Evolutionary conservation across 139 green algal genomes (phyloP).

Genomic region (Tetratostichococcus sp.): DNA sequence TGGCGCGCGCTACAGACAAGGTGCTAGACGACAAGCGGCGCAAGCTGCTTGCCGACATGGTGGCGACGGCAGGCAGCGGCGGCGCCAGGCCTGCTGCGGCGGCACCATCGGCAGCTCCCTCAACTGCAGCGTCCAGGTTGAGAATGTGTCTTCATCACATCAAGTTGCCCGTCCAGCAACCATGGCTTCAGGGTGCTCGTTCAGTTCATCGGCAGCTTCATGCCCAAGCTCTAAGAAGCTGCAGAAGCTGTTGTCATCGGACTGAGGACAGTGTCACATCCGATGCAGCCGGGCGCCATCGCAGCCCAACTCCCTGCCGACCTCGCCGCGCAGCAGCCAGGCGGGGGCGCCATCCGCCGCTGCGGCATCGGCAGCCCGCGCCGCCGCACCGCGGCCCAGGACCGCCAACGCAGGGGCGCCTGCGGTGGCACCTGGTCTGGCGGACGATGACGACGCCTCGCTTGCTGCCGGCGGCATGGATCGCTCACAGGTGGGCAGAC

Average conservation of each 20-base stretch:
- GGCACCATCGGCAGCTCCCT: background rate
- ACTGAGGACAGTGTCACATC: too few relatives aligned
- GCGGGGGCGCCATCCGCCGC: conserved; percentile 6
- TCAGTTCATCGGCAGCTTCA: too few relatives aligned
- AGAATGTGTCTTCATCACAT: too few relatives aligned
- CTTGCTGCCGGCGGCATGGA: conserved; percentile 32
- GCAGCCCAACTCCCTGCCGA: background rate
- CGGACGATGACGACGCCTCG: conserved; percentile 29
- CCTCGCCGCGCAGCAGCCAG: background rate
- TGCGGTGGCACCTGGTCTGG: background rate
- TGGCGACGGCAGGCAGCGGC: conserved; percentile 34
- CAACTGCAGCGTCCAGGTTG: background rate
- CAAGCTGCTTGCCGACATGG: conserved; percentile 73
- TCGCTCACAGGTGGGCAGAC: background rate
- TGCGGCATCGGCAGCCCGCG: background rate
- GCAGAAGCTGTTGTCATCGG: too few relatives aligned
- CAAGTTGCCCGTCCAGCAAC: too few relatives aligned
- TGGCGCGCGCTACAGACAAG: conserved; percentile 28
- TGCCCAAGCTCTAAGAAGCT: too few relatives aligned
- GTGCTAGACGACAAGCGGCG: conserved; percentile 67
- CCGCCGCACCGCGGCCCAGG: too few relatives aligned
- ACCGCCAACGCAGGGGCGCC: background rate
- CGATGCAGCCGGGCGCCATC: background rate
- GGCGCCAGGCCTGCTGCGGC: conserved; percentile 2
- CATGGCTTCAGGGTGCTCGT: too few relatives aligned